Conservation (phyloP, 2,329 filamentous ascomycete species). For the Arthrobotrys pseudoclavata region DNA sequence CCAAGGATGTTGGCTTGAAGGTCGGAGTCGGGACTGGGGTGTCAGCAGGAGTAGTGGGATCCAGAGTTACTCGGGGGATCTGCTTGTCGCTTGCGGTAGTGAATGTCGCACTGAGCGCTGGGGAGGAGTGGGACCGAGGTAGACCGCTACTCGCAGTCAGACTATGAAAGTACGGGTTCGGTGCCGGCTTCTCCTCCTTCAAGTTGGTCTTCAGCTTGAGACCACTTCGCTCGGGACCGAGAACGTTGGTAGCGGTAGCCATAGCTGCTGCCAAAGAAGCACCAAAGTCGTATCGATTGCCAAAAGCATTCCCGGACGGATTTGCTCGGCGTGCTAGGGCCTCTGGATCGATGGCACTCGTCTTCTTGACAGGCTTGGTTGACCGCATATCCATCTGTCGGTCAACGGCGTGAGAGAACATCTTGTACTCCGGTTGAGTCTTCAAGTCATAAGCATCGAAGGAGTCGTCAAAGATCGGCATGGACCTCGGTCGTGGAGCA, state of each 20-base stretch:
- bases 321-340: slow-evolving; percentile 63
- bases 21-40: slow-evolving; percentile 20
- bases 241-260: slow-evolving; percentile 77
- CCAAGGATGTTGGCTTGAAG: slow-evolving; percentile 52
- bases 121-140: slow-evolving; percentile 56
- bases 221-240: slow-evolving; percentile 73
- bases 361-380: slow-evolving; percentile 55
- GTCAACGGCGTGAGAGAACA: slow-evolving; percentile 51
- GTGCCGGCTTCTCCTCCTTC: slow-evolving; percentile 40
- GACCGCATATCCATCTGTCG: slow-evolving; percentile 48
- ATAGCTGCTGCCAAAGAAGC: slow-evolving; percentile 90
- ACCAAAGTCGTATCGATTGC: slow-evolving; percentile 94
- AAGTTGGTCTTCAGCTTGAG: slow-evolving; percentile 65
- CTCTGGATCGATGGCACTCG: slow-evolving; percentile 51
- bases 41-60: slow-evolving; percentile 22
- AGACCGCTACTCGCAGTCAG: slow-evolving; percentile 43
- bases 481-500: slow-evolving; percentile 71
- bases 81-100: slow-evolving; percentile 47
- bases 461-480: slow-evolving; percentile 69
- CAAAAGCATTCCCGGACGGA: slow-evolving; percentile 79
- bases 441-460: slow-evolving; percentile 70
- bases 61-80: slow-evolving; percentile 48
- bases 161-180: slow-evolving; percentile 58
- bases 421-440: slow-evolving; percentile 59
- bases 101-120: slow-evolving; percentile 52